Conservation (phyloP, 2,329 filamentous ascomycete genomes). For the Apiospora marii region DNA sequence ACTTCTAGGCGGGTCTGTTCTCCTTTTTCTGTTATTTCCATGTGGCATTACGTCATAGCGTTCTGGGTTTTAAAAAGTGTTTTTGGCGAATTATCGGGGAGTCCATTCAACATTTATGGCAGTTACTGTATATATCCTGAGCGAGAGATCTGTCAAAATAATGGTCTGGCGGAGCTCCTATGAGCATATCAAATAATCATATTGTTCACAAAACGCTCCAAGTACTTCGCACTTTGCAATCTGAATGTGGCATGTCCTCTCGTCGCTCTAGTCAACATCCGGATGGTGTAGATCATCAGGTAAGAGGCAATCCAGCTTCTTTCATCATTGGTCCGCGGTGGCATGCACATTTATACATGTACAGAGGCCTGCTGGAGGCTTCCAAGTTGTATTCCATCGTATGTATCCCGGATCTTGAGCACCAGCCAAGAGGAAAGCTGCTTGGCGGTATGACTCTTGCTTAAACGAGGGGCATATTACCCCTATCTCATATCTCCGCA, state of each 20-base stretch:
- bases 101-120: constrained; percentile 10
- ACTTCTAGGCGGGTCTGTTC: constrained; percentile 12
- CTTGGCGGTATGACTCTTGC: too few relatives aligned
- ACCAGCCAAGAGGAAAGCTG: too few relatives aligned
- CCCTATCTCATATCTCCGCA: too few relatives aligned
- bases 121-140: constrained; percentile 20
- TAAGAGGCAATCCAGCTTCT: not conserved
- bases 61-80: constrained; percentile 7
- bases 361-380: too few relatives aligned
- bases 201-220: not conserved
- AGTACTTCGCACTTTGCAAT: not conserved
- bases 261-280: not conserved
- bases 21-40: not conserved
- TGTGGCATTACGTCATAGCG: constrained; percentile 19
- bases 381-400: too few relatives aligned
- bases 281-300: not conserved
- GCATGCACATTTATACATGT: not conserved
- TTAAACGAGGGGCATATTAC: too few relatives aligned
- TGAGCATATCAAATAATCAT: constrained; percentile 7
- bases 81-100: constrained; percentile 21
- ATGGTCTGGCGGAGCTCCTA: constrained; percentile 5
- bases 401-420: too few relatives aligned
- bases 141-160: constrained; percentile 11
- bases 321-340: not conserved
- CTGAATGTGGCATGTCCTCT: not conserved